These are phyloP conservation scores for Candida easanensis DNA, from an alignment of 805 yeast genomes.

Conservation along the genomic window DNA sequence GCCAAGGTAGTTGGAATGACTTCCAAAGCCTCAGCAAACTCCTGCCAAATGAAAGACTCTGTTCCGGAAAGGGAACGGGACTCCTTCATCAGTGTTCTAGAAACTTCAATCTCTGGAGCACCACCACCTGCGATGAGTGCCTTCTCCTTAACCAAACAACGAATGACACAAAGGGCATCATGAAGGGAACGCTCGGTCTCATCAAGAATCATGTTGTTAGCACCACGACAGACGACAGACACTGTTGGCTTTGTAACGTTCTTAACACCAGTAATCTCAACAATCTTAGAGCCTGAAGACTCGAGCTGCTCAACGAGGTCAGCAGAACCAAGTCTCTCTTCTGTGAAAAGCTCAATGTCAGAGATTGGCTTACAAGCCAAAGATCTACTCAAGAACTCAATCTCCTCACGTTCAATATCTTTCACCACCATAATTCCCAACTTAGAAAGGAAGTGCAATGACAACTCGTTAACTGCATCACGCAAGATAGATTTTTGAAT, in stretches of 20 bases:
- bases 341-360: slow-evolving; percentile 89
- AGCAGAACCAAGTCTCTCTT: slow-evolving; percentile 88
- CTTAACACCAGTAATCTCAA: slow-evolving; percentile 81
- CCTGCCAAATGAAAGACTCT: slow-evolving; percentile 52
- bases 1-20: slow-evolving; percentile 94
- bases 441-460: slow-evolving; percentile 91
- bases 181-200: slow-evolving; percentile 97
- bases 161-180: slow-evolving; percentile 93
- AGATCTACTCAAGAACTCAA: slow-evolving; percentile 80
- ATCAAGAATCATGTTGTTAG: slow-evolving; percentile 84
- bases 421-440: slow-evolving; percentile 90
- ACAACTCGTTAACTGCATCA: slow-evolving; percentile 83
- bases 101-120: slow-evolving; percentile 97
- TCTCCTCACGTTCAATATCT: slow-evolving; percentile 97
- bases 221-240: slow-evolving; percentile 92
- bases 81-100: slow-evolving; percentile 87
- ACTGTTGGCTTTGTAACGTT: slow-evolving; percentile 77
- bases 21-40: slow-evolving; percentile 86
- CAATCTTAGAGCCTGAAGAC: slow-evolving; percentile 57
- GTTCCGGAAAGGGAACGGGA: slow-evolving; percentile 92
- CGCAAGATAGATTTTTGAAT: slow-evolving; percentile 91
- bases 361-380: slow-evolving; percentile 96
- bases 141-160: slow-evolving; percentile 78
- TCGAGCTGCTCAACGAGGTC: slow-evolving; percentile 81
- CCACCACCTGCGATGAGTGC: slow-evolving; percentile 99